Evolutionary conservation across 768 basidiomycete genomes (phyloP), one percentile per base, ranked within the genome.

Genomic region (Tylopilus subfusipes): DNA sequence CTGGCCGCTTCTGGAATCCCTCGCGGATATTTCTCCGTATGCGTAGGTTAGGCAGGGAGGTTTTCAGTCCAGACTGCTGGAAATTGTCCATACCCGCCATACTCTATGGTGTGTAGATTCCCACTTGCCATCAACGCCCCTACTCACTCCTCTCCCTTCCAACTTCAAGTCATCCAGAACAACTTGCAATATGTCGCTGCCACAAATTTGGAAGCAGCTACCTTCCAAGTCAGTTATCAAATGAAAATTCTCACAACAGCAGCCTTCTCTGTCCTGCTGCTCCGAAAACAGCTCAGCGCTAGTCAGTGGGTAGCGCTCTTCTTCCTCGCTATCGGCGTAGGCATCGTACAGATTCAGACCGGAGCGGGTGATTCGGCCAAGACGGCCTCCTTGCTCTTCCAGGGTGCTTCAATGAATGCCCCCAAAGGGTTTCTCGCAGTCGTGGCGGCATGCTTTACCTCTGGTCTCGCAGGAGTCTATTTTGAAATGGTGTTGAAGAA

Each of bases 191-290:
- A 93, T 71, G 86, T 95, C 50, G 95, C 95, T 31, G 92, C 90
- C 6, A 87, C 90, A 40, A 98, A 98, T 71, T 77, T 98, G 56
- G 88, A 93, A 60, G 93, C 91, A 16, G 94, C 95, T 21, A 97
- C 94, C 16, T 98, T 98, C 73, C 95, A 97, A 72, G 93, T 96
- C 68, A 91, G 86, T 42, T 95, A 95, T 72, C 93, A 96, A 70
- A 96, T 96, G 93, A 96, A 96, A 73, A 93, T 96, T 65, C 83
- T 96, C 60, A 95, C 93, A 34, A 96, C 93, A 21, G 93, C 92
- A 18, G 89, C 80, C 38, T 94, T 94, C 71, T 92, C 90, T 21
- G 92, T 94, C 40, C 62, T 90, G 5, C 76, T 96, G 27, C 79
- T 95, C 27, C 83, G 90, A 57, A 89, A 86, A 66, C 83, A 84